Base-by-base conservation (phyloP, 495 filamentous ascomycete species). In the Thermochaetoides thermophila region DNA sequence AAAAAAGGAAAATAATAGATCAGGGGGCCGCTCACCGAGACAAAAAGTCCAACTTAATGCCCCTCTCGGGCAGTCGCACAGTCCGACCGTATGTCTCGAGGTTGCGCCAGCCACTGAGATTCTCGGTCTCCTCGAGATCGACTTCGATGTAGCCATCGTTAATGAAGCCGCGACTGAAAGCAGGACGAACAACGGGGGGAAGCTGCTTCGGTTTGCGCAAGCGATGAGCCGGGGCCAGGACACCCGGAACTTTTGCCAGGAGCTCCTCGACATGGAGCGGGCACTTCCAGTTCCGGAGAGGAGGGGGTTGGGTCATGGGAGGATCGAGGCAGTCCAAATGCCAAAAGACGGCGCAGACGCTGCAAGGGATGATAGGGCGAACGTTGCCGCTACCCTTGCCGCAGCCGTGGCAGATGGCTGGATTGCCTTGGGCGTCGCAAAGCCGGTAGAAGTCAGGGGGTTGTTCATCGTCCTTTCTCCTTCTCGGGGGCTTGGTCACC, bases 251-350 rank as follows among this genome's bases (percentile, higher is more conserved):
- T 19, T 53, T 46, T 5, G 34, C 37, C 3, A 73, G 54, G 11
- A 70, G 46, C 17, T 68, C 63, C 28, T 84, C 79, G 21, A 78
- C 64, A 53, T 97, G 89, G 47, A 74, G 75, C 38, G 89, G 87
- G 45, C 89, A 97, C 61, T 73, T 77, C 84, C 84, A 97, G 17
- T 71, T 78, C 32, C 71, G 64, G 28, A 73, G 63, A 4, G 66
- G 48, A 4, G 87, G 86, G 10, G 82, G 80, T 30, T 74, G 68
- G 17, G 85, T 74, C 49, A 86, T 50, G 17, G 91, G 91, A 3
- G 84, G 81, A 49, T 85, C 73, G 11, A 89, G 59, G 55, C 89
- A 97, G 57, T 96, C 87, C 11, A 95, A 59, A 57, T 97, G 89
- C 74, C 84, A 97, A 21, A 68, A 67, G 15, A 79, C 61, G 2